These are phyloP conservation scores for Chenopodium quinoa DNA, from an alignment of 148 eudicot species.

Conservation along the genomic window DNA sequence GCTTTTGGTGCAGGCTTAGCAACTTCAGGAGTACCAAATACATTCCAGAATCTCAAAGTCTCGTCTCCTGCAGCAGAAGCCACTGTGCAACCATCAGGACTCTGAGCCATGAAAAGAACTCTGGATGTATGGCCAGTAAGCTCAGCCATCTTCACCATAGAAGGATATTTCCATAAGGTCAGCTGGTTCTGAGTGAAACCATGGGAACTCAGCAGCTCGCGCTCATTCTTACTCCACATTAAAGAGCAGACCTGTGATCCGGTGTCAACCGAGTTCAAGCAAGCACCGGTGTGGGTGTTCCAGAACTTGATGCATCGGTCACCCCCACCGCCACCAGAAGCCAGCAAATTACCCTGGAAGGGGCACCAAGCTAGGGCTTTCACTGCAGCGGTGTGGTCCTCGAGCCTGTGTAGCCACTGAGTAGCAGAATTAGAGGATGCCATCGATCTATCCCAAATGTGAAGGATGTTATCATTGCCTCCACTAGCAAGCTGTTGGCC, in stretches of 20 bases:
- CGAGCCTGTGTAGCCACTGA: conserved; percentile 85
- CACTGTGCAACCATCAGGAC: conserved; percentile 92
- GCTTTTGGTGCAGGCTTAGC: conserved; percentile 77
- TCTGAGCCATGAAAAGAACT: conserved; percentile 93
- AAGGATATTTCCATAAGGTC: conserved; percentile 94
- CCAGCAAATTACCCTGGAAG: conserved; percentile 83
- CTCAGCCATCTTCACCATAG: conserved; percentile 92
- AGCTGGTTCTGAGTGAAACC: conserved; percentile 91
- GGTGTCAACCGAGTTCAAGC: conserved; percentile 83
- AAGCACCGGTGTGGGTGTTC: conserved; percentile 95
- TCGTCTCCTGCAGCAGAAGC: conserved; percentile 92
- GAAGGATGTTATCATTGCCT: conserved; percentile 83
- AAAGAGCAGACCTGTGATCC: conserved; percentile 92
- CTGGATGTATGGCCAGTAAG: conserved; percentile 91
- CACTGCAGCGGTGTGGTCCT: conserved; percentile 93
- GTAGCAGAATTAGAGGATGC: conserved; percentile 71
- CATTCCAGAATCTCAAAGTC: conserved; percentile 83
- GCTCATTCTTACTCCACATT: conserved; percentile 87
- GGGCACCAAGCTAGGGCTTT: conserved; percentile 99
- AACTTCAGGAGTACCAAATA: conserved; percentile 81
- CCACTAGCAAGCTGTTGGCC: conserved; percentile 92
- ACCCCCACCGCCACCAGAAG: conserved; percentile 89
- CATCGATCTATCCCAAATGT: conserved; percentile 79
- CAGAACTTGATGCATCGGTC: conserved; percentile 88
- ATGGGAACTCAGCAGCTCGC: conserved; percentile 87